Base-by-base conservation (phyloP, 495 filamentous ascomycete species). In the Aspergillus sclerotioniger region DNA sequence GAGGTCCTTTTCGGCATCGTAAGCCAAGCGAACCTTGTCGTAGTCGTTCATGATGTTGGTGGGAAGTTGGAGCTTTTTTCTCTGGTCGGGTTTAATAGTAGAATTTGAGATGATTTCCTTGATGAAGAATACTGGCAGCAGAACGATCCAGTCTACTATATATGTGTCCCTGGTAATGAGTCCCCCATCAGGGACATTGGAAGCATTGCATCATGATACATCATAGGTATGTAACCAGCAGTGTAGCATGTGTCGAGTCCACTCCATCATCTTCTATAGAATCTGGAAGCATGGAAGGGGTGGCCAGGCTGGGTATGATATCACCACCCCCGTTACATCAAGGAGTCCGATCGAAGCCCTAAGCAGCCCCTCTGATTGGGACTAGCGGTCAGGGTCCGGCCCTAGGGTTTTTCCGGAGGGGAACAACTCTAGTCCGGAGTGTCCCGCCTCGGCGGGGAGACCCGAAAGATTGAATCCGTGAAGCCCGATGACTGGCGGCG, bases 1-100 rank as follows among this genome's bases (percentile, higher is more conserved):
- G 35, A 85, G 74, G 64, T 84, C 77, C 15, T 69, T 70, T 71
- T 84, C 79, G 28, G 81, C 76, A 51, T 79, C 66, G 62, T 74
- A 62, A 16, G 80, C 71, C 20, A 69, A 45, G 33, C 69, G 67
- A 16, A 73, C 64, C 43, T 78, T 69, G 53, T 80, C 69, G 63
- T 57, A 66, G 33, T 69, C 64, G 61, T 63, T 62, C 73, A 69
- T 77, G 67, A 10, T 71, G 60, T 19, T 21, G n/a, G 13, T 41
- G 12, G 15, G 37, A 15, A 28, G 51, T 51, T 32, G 41, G 48
- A 39, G 16, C 31, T 7, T 15, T 12, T 35, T 13, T 17, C 12
- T 29, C 12, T 13, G 9, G 19, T 44, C 13, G 13, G 15, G 3
- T 48, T n/a, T 8, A 16, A 8, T 9, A 12, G 31, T 31, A 8